Percentiles rank a stretch among this genome's conserved stretches.
Conservation (phyloP, 805 yeast genomes). For the Metschnikowia hibisci region DNA sequence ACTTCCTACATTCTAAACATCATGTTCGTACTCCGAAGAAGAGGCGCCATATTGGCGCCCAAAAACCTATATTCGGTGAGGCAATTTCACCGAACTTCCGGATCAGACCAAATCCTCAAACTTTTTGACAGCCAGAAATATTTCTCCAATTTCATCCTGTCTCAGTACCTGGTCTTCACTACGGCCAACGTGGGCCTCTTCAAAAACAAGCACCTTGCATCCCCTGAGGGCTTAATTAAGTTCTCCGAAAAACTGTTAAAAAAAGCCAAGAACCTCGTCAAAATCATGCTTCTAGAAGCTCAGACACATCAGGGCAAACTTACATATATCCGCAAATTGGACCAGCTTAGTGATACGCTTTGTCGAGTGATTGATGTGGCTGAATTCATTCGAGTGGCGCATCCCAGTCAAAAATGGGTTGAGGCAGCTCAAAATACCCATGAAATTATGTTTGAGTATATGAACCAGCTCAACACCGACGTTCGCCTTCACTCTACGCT, state of each 20-base stretch:
- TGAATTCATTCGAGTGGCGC: conserved; percentile 85
- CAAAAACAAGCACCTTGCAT: conserved; percentile 61
- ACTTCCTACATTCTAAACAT: background rate
- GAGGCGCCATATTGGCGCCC: background rate
- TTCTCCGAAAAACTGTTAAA: conserved; percentile 65
- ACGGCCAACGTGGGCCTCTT: conserved; percentile 49
- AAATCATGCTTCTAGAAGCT: conserved; percentile 44
- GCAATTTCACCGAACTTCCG: conserved; percentile 9
- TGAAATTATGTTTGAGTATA: conserved; percentile 84
- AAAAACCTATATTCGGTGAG: background rate
- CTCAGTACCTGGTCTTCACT: conserved; percentile 13
- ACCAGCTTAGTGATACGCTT: conserved; percentile 78
- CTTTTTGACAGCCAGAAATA: conserved; percentile 60
- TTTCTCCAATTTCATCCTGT: conserved; percentile 50
- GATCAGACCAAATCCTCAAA: conserved; percentile 33
- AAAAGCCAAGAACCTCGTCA: conserved; percentile 61
- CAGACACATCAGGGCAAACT: conserved; percentile 41
- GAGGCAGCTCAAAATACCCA: conserved; percentile 84
- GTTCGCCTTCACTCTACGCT: conserved; percentile 63
- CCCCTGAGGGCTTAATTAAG: conserved; percentile 65
- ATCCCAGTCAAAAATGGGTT: conserved; percentile 69
- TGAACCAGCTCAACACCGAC: conserved; percentile 88
- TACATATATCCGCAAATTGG: conserved; percentile 60
- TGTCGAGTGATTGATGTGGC: conserved; percentile 94
- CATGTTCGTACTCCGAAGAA: conserved; percentile 2